Conservation (phyloP, 2,329 filamentous ascomycete genomes). For the Knoxdaviesia proteae region DNA sequence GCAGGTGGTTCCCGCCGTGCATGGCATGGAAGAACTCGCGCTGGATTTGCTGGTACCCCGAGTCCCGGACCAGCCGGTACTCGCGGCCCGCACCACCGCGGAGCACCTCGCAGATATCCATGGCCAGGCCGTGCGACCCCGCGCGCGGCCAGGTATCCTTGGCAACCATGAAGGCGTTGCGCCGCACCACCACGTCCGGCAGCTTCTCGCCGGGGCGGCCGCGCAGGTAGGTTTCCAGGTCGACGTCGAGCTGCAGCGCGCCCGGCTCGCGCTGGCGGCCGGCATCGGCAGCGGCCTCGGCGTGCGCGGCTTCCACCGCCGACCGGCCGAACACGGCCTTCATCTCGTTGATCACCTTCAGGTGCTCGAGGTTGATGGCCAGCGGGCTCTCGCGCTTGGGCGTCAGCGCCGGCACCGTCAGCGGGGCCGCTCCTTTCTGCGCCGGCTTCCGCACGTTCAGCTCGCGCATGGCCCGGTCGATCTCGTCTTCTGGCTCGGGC, state of each 20-base stretch:
- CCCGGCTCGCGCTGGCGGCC: constrained; percentile 14
- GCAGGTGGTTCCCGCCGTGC: constrained; percentile 65
- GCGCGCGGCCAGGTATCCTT: constrained; percentile 73
- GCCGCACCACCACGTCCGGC: constrained; percentile 48
- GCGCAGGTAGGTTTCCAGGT: constrained; percentile 33
- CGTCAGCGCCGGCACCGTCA: constrained; percentile 6
- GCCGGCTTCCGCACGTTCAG: constrained; percentile 16
- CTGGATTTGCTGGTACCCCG: constrained; percentile 54
- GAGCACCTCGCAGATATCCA: constrained; percentile 36
- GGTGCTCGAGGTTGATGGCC: constrained; percentile 39
- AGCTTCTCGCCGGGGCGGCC: constrained; percentile 40
- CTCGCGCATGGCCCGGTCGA: constrained; percentile 31
- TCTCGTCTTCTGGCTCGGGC: constrained; percentile 24
- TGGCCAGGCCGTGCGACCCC: constrained; percentile 61
- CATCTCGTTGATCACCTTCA: constrained; percentile 88
- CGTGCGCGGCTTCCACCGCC: constrained; percentile 31
- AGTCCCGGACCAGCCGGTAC: constrained; percentile 61
- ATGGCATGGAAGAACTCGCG: constrained; percentile 57
- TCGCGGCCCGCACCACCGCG: constrained; percentile 35
- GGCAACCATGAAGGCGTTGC: constrained; percentile 70
- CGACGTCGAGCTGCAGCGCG: constrained; percentile 26
- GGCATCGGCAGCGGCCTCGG: constrained; percentile 24
- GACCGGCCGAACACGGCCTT: constrained; percentile 35
- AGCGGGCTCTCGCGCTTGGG: constrained; percentile 10
- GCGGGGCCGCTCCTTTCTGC: neutral